These are phyloP conservation scores for Yamadazyma membranifaciens DNA, from an alignment of 1,139 yeast species.

Conservation along the genomic window DNA sequence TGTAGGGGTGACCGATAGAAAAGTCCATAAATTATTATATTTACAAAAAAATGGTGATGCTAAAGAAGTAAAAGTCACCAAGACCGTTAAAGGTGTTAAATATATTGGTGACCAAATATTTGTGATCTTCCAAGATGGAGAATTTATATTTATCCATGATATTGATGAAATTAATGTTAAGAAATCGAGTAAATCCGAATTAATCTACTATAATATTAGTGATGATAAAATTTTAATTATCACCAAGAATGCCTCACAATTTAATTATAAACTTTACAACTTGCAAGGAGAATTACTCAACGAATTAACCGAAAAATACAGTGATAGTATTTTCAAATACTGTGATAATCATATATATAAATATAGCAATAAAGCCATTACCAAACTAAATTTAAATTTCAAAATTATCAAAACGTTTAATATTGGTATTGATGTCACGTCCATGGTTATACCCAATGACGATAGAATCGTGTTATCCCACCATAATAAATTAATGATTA, in stretches of 20 bases:
- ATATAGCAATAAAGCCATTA: slow-evolving; percentile 9
- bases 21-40: slow-evolving; percentile 34
- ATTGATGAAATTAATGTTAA: slow-evolving; percentile 4
- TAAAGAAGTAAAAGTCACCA: slow-evolving; percentile 14
- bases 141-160: slow-evolving; percentile 32
- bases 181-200: slow-evolving; percentile 3
- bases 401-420: slow-evolving; percentile 11
- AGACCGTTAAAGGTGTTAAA: slow-evolving; percentile 34
- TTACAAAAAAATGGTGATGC: slow-evolving; percentile 28
- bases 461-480: slow-evolving; percentile 46
- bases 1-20: slow-evolving; percentile 49
- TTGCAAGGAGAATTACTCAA: slow-evolving; percentile 7
- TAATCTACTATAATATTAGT: slow-evolving; percentile 7
- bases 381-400: slow-evolving; percentile 20
- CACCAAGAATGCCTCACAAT: slow-evolving; percentile 12
- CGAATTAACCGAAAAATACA: slow-evolving; percentile 5
- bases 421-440: slow-evolving; percentile 9
- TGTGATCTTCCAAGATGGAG: slow-evolving; percentile 44
- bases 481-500: slow-evolving; percentile 36
- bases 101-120: slow-evolving; percentile 31
- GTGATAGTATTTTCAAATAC: slow-evolving; percentile 9
- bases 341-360: slow-evolving; percentile 12
- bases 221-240: slow-evolving; percentile 25
- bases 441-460: slow-evolving; percentile 38
- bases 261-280: slow-evolving; percentile 3